Evolutionary conservation across 768 basidiomycete genomes (phyloP).

Genomic region (Tricholoma matsutake): DNA sequence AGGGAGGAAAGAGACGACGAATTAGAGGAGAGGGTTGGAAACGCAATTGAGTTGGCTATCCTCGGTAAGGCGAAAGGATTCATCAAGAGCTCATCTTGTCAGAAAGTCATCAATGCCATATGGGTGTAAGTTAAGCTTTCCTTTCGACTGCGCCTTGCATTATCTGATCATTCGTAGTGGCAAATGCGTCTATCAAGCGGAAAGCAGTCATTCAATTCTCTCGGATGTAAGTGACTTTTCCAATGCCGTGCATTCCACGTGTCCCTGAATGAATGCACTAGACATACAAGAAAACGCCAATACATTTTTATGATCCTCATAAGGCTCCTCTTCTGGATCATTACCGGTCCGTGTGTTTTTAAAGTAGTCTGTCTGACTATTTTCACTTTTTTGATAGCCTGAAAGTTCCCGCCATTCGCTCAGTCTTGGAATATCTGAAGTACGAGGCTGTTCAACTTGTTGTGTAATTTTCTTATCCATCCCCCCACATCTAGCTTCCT

Average conservation of each 20-base stretch:
- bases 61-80: constrained; percentile 83
- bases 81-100: constrained; percentile 85
- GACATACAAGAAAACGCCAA: constrained; percentile 91
- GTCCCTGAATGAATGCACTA: constrained; percentile 23
- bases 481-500: constrained; percentile 57
- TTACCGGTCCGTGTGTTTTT: constrained; percentile 63
- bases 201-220: constrained; percentile 85
- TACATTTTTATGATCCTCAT: constrained; percentile 93
- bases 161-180: constrained; percentile 46
- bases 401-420: constrained; percentile 90
- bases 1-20: constrained; percentile 67
- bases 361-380: neutral
- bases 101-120: constrained; percentile 84
- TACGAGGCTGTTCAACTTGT: constrained; percentile 26
- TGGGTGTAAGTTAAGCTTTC: constrained; percentile 55
- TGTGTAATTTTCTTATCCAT: neutral
- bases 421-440: constrained; percentile 89
- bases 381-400: constrained; percentile 43
- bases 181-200: constrained; percentile 86
- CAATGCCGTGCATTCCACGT: neutral
- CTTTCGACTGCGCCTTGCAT: neutral
- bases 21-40: constrained; percentile 78
- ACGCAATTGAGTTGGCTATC: constrained; percentile 92
- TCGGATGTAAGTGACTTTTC: constrained; percentile 61
- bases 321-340: constrained; percentile 93